A percentile compares a stretch with the other conserved stretches of the same genome.
Evolutionary conservation across 345 rosid species (phyloP).

Genomic region (Cardamine chenopodiifolia): DNA sequence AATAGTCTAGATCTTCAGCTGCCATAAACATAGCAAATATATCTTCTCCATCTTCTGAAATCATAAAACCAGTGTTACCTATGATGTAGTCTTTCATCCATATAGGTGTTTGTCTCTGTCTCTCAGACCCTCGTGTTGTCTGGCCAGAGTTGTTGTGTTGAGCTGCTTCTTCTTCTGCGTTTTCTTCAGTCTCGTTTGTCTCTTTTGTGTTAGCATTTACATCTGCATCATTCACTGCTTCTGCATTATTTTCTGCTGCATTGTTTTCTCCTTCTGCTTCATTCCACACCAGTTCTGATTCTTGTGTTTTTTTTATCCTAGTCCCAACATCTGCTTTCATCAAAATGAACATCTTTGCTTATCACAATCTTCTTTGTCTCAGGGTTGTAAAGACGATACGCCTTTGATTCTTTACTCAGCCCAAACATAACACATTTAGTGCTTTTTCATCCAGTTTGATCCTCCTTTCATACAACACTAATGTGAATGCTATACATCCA

Average conservation of each 20-base stretch:
- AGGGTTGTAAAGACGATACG: neutral
- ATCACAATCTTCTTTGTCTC: neutral
- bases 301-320: no score
- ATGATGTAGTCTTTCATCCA: neutral
- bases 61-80: accelerated
- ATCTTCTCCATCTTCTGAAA: neutral
- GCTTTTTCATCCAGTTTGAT: neutral
- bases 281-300: no score
- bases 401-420: neutral
- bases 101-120: neutral
- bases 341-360: neutral
- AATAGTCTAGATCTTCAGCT: accelerated
- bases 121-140: no score
- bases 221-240: no score
- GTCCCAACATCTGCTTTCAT: neutral
- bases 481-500: accelerated
- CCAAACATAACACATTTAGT: accelerated
- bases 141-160: no score
- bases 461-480: accelerated
- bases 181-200: no score
- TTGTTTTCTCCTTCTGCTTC: no score
- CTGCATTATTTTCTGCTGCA: no score
- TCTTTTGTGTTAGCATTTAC: no score
- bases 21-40: neutral
- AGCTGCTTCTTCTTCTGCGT: no score